Base-by-base conservation (phyloP, 345 rosid genomes). In the Theobroma cacao region DNA sequence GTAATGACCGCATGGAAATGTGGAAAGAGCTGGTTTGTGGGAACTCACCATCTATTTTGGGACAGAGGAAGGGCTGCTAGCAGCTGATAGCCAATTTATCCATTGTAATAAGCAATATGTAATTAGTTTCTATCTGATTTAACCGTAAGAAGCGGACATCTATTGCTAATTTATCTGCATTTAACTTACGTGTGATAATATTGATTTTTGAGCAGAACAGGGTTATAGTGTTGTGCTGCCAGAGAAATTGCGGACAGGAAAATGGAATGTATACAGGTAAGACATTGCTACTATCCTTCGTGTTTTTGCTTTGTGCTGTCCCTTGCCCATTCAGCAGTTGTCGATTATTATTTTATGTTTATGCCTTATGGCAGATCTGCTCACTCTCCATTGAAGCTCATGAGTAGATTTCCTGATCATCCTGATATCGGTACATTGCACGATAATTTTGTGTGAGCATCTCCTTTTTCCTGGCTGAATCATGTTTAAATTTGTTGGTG, bases 241-340 rank as follows among this genome's bases (percentile, higher is more conserved):
- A 0, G 99, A 96, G 89, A 94, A 90, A 85, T 80, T 96, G 90
- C 90, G 87, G 48, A 87, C 95, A 1, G 99, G 98, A 38, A 89
- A 89, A 81, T 96, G 98, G 99, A 92, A 92, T 69, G 99, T 96
- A 3, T 92, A 90, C 87, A 89, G 98, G 99, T 96, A 28, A 31
- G 77, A 20, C 10, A 64, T 66, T 22, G 43, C 66, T 50, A 53
- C 7, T 61, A 22, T 71, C 41, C n/a, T 68, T 50, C 45, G 0
- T 31, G 4, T 76, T 26, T 43, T 14, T 73, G n/a, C 41, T 56
- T 53, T 17, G 5, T 7, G 10, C 30, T 75, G 26, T 52, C 20
- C 26, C 26, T 20, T 26, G 36, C 20, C 50, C 30, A 30, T 47
- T 70, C n/a, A 70, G 3, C 14, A 34, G n/a, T 67, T 72, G 13